Conservation (phyloP, 2,329 filamentous ascomycete genomes). For the Nothophaeocryptopus gaeumannii region DNA sequence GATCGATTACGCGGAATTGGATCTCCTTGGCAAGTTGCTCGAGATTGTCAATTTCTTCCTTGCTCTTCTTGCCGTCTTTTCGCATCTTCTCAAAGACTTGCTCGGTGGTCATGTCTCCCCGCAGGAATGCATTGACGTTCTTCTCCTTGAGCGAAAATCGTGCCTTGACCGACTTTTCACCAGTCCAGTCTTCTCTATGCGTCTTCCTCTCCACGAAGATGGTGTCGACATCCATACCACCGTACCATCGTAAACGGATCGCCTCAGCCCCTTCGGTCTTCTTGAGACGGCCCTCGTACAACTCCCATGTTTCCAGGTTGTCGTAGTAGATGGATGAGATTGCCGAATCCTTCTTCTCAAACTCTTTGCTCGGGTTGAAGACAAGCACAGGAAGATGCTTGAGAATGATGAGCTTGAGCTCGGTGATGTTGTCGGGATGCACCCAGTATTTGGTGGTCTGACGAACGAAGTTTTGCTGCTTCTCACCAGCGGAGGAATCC, state of each 20-base stretch:
- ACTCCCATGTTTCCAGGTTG: constrained; percentile 87
- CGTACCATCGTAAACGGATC: constrained; percentile 95
- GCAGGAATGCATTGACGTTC: constrained; percentile 87
- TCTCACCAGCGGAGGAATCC: constrained; percentile 84
- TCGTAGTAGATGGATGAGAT: constrained; percentile 99
- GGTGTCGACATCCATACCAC: constrained; percentile 89
- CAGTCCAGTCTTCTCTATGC: constrained; percentile 97
- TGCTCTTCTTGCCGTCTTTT: constrained; percentile 89
- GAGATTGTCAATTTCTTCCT: constrained; percentile 86
- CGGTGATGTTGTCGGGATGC: constrained; percentile 95
- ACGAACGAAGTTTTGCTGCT: constrained; percentile 91
- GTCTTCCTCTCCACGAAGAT: constrained; percentile 98
- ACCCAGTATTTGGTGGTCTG: constrained; percentile 99
- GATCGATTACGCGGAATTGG: constrained; percentile 87
- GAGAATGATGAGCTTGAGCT: constrained; percentile 94
- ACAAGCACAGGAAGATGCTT: constrained; percentile 97
- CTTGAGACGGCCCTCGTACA: constrained; percentile 91
- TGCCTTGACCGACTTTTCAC: constrained; percentile 97
- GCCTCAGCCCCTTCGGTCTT: constrained; percentile 98
- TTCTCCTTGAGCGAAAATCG: constrained; percentile 96
- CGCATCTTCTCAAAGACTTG: constrained; percentile 95
- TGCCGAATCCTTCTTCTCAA: constrained; percentile 82
- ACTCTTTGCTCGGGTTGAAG: constrained; percentile 96
- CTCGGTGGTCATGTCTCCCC: constrained; percentile 77
- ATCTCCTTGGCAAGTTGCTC: constrained; percentile 87